Conservation (phyloP, 1,284 basidiomycete genomes). For the Entoloma clypeatum region DNA sequence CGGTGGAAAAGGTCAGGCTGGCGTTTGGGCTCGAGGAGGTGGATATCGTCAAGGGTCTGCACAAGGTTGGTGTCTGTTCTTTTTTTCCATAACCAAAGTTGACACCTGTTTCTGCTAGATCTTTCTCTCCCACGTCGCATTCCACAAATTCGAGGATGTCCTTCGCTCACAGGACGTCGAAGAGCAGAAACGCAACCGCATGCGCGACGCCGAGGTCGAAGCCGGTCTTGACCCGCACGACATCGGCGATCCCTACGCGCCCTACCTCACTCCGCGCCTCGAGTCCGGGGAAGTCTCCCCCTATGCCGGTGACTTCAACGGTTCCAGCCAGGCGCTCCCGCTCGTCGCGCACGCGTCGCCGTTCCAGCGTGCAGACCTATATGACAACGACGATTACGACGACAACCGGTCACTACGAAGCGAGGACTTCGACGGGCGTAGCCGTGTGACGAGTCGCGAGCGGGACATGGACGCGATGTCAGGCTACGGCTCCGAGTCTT, state of each 20-base stretch:
- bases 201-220: constrained; percentile 72
- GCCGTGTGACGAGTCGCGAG: constrained; percentile 68
- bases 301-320: constrained; percentile 45
- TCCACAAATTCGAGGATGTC: constrained; percentile 88
- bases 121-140: constrained; percentile 84
- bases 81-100: neutral
- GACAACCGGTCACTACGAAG: constrained; percentile 74
- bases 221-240: constrained; percentile 69
- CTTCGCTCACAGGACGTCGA: constrained; percentile 81
- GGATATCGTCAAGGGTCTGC: constrained; percentile 78
- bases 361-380: constrained; percentile 65
- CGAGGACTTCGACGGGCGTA: constrained; percentile 73
- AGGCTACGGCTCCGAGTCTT: constrained; percentile 83
- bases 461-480: constrained; percentile 77
- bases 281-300: constrained; percentile 39
- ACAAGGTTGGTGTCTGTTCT: constrained; percentile 55
- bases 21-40: constrained; percentile 64
- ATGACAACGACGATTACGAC: constrained; percentile 70
- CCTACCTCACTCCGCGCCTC: constrained; percentile 52
- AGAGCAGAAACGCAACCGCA: constrained; percentile 74
- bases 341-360: constrained; percentile 80
- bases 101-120: constrained; percentile 49
- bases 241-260: constrained; percentile 74
- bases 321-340: constrained; percentile 60
- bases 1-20: constrained; percentile 57